Percentiles rank a stretch among this genome's conserved stretches.
Conservation (phyloP, 192 early-diverging fungal genomes). For the Podochytrium sp. region DNA sequence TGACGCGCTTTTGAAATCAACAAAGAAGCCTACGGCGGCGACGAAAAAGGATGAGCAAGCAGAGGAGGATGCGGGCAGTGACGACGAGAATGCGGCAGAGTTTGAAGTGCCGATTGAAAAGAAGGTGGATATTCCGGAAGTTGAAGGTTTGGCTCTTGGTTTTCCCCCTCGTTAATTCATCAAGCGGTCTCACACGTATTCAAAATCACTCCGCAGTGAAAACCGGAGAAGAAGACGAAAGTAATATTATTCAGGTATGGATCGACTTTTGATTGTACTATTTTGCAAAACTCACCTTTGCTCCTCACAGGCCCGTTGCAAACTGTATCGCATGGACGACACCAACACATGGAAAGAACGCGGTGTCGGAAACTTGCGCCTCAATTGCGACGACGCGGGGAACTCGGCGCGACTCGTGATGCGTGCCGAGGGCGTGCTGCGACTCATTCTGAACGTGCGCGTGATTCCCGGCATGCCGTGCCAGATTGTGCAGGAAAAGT, state of each 20-base stretch:
- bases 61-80: constrained; percentile 13
- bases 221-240: constrained; percentile 37
- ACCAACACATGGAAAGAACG: constrained; percentile 31
- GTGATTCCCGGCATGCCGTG: constrained; percentile 31
- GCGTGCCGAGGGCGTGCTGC: constrained; percentile 26
- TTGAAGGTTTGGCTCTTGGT: constrained; percentile 1
- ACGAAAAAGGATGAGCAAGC: not conserved
- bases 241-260: constrained; percentile 27
- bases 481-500: constrained; percentile 32
- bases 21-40: not conserved
- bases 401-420: constrained; percentile 27
- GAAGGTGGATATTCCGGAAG: not conserved
- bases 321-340: constrained; percentile 33
- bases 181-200: not conserved
- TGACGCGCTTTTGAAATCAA: constrained; percentile 1
- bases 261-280: not conserved
- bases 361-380: constrained; percentile 24
- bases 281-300: not conserved
- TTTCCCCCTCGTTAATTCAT: not conserved
- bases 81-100: constrained; percentile 14
- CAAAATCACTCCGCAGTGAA: too few relatives aligned
- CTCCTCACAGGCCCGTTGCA: constrained; percentile 26
- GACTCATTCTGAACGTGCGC: constrained; percentile 33
- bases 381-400: constrained; percentile 14
- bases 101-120: constrained; percentile 21